Base-by-base conservation (phyloP, 139 green algal genomes). In the Chlorella sorokiniana region DNA sequence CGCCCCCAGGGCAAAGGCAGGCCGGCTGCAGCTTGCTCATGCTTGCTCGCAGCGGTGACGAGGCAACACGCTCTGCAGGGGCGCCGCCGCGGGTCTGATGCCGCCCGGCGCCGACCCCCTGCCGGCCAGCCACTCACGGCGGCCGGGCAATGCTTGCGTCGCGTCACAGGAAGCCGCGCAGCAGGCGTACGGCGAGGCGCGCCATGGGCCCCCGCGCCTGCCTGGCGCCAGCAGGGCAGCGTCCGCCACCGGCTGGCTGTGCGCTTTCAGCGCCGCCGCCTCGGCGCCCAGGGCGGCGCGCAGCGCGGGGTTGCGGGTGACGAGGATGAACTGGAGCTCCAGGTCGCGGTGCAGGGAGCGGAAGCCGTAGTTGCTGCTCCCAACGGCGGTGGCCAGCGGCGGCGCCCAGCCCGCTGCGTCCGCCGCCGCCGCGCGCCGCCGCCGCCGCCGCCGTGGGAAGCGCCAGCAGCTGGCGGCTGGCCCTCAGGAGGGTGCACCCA, bases 291-390 rank as follows among this genome's bases (percentile, higher is more conserved):
- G 41, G 22, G 68, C 69, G 59, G 72, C 37, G 25, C 51, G 63
- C n/a, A 86, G 84, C 33, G 18, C 6, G 4, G 37, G 29, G 40
- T 88, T 80, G 38, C 35, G 31, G 6, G 84, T 86, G 23, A 89
- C 38, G 6, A 89, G 41, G 27, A 87, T 2, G 48, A 91, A 78
- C 41, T 91, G 82, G 20, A 69, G 27, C 81, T 91, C 87, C 40
- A 91, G 44, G 70, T 91, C 87, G 0, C 78, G 84, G 11, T 77
- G 42, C 48, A 79, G 44, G 33, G 86, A 91, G 2, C 87, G 78
- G 29, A 81, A 84, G 35, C 87, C 87, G 59, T 73, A 91, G 70
- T 91, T 91, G 52, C 85, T 79, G 87, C 86, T 91, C 42, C 87
- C 87, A 14, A 91, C 69, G 0, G 67, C 42, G 1, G 87, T 87